Evolutionary conservation across 2,329 filamentous ascomycete species (phyloP), one percentile per base, ranked within the genome.

Genomic region (Paraconiothyrium sp.): DNA sequence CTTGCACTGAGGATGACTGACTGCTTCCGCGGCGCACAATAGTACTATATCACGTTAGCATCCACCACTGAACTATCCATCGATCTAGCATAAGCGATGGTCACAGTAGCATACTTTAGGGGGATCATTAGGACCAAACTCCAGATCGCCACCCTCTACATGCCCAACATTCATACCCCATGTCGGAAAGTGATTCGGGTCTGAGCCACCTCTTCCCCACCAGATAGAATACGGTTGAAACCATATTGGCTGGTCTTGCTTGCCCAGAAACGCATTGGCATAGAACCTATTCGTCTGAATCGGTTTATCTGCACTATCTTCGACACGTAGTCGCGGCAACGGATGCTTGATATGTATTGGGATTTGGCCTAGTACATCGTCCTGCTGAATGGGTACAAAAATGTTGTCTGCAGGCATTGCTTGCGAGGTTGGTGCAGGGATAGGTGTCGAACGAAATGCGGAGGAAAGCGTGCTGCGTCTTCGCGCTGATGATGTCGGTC

Each of bases 91-190:
- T 46, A 9, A 39, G 13, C 10, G 10, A 41, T 16, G 37, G 34
- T 14, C 13, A 58, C 30, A 49, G n/a, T 9, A n/a, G 10, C 37
- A 34, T 54, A 75, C 72, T 24, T 64, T 68, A 2, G 71, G 58
- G 27, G 85, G 70, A 46, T 73, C 64, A 9, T 70, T 58, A 76
- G 82, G 9, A 3, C 92, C 93, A 72, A 86, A 91, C 0, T 89
- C 88, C 58, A 90, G 80, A 75, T 95, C 88, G 41, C 81, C 80
- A 0, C 85, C 81, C 54, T 94, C 90, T 11, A 89, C 84, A 73
- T 97, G 93, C 9, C 90, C 90, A 54, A 96, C 85, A 7, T 88
- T 82, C 78, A 97, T 84, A n/a, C 94, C 94, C 86, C 88, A 95
- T 7, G 78, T 74, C 46, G 63, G 61, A 44, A 70, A 59, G 88